Base-by-base conservation (phyloP, 176 grass and related monocot genomes). In the Carex pumila region DNA sequence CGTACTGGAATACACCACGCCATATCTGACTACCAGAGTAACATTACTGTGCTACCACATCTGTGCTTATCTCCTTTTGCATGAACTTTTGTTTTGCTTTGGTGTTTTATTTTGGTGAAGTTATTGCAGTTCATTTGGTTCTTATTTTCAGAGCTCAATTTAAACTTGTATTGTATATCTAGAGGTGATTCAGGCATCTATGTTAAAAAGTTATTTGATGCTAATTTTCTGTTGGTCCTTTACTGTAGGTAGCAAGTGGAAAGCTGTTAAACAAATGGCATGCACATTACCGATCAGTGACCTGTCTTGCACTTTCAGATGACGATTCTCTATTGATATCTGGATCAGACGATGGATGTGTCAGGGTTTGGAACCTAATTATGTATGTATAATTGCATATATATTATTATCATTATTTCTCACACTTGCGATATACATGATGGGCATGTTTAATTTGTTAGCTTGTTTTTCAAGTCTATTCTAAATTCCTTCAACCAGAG, bases 321-420 rank as follows among this genome's bases (percentile, higher is more conserved):
- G 88, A 90, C 21, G 88, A 90, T 15, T 93, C 89, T 52, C 57
- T 94, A 60, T 90, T 94, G 76, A 90, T 98, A 56, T 98, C 91
- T 14, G 92, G 89, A 32, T 91, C 89, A 63, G 89, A 89, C 54
- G 92, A 93, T 54, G 95, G 92, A 54, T 79, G 61, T 67, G 78
- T 98, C 79, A 91, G 85, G 85, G 91, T 98, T 91, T 98, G 95
- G 95, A 91, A 90, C 84, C 89, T 98, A 64, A 80, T 94, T 70
- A 95, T 56, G 91, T 95, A 93, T 84, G 89, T 66, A 41, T 70
- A 43, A 41, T 43, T n/a, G 5, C 17, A 10, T 43, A 70, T 70
- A 70, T 18, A 69, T 69, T 18, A 70, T 41, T 18, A 61, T 80
- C 80, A 59, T 80, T 54, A 29, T 71, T 78, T 79, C 39, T 72